phyloP scores from a whole-genome alignment of 2,329 filamentous ascomycete species.

The Ciborinia camelliae region DNA sequence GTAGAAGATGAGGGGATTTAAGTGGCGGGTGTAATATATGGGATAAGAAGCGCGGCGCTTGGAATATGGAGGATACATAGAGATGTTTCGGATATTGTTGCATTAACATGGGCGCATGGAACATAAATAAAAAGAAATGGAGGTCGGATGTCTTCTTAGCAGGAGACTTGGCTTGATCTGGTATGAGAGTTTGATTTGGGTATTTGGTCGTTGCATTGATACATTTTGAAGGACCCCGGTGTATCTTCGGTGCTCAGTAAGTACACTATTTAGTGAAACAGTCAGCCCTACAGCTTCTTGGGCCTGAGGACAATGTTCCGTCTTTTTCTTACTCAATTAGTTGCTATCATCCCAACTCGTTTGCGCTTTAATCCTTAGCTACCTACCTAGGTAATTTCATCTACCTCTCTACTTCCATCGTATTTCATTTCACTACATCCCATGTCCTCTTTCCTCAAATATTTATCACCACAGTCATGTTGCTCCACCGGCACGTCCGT shows the following conservation, averaged over 20 bases:
- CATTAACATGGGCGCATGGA: slow-evolving; percentile 6
- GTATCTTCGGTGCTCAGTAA: neutral
- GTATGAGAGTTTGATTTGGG: neutral
- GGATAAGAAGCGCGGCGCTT: neutral
- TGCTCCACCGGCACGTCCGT: no score
- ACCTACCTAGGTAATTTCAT: neutral
- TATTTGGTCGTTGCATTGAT: neutral
- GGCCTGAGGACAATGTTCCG: no score
- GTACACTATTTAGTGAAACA: neutral
- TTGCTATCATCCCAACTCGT: neutral
- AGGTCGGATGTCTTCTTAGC: neutral
- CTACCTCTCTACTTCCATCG: neutral
- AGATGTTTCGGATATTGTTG: neutral
- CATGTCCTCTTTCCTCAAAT: neutral
- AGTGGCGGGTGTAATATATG: neutral
- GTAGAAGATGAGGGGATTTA: slow-evolving; percentile 21
- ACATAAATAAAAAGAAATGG: neutral
- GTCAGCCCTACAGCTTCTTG: neutral
- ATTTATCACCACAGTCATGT: no score
- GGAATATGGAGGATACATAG: neutral
- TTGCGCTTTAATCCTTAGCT: no score
- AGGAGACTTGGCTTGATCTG: neutral
- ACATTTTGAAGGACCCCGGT: neutral
- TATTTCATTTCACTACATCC: no score
- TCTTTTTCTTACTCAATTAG: neutral